A percentile compares a stretch with the other conserved stretches of the same genome.
These are phyloP conservation scores for Hypericum perforatum DNA, from an alignment of 345 rosid genomes.

Conservation along the genomic window DNA sequence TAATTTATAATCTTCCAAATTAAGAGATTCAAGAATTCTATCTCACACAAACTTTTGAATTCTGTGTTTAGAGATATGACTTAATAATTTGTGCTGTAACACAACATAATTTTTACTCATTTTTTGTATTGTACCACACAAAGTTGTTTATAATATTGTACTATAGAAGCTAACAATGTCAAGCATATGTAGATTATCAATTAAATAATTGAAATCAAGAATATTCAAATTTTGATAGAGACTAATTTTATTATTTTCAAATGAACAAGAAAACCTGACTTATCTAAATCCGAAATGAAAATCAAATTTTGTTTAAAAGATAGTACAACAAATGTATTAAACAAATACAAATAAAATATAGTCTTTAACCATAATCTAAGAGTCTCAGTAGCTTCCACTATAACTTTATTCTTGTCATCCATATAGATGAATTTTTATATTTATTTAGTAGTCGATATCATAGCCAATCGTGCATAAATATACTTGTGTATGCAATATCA, in stretches of 20 bases:
- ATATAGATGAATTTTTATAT: background rate
- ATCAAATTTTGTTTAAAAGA: background rate
- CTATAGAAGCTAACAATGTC: background rate
- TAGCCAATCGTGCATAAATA: background rate
- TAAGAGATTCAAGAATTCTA: conserved; percentile 1
- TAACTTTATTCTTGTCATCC: background rate
- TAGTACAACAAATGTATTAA: background rate
- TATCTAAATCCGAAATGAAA: too few species aligned
- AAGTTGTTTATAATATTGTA: background rate
- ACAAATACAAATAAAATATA: background rate
- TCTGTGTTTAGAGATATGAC: background rate
- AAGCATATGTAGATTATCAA: background rate
- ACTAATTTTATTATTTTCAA: background rate
- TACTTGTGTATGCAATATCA: too few species aligned
- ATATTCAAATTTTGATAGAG: background rate
- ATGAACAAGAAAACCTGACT: background rate
- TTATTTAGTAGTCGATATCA: background rate
- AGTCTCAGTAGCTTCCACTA: background rate
- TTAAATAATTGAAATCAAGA: background rate
- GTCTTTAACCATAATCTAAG: background rate
- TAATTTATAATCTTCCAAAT: too few species aligned
- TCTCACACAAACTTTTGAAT: background rate
- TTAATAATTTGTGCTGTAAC: background rate
- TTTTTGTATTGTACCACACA: background rate
- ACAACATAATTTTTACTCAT: background rate